phyloP scores from a whole-genome alignment of 805 yeast species.

The Yarrowia keelungensis region DNA sequence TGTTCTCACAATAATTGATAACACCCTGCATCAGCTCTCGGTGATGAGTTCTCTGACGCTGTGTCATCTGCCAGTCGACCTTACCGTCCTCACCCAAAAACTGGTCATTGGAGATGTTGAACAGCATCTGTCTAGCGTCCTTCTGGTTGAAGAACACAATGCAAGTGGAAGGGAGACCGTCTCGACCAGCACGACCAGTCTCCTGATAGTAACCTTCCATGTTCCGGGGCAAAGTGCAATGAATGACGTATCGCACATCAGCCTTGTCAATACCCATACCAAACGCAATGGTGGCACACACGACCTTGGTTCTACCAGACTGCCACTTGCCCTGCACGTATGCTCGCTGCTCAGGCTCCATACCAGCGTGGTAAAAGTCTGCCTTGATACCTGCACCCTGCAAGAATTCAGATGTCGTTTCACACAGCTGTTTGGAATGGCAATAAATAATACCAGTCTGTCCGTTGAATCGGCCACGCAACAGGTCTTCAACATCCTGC shows the following conservation, averaged over 20 bases:
- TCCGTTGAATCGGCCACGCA: slow-evolving; percentile 58
- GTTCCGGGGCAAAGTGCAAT: slow-evolving; percentile 84
- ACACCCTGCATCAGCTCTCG: slow-evolving; percentile 79
- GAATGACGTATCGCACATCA: slow-evolving; percentile 91
- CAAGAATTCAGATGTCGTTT: slow-evolving; percentile 72
- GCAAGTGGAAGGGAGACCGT: slow-evolving; percentile 83
- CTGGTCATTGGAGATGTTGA: slow-evolving; percentile 80
- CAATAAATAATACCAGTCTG: slow-evolving; percentile 92
- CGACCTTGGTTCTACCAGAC: slow-evolving; percentile 67
- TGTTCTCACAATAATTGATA: slow-evolving; percentile 88
- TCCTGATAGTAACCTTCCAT: slow-evolving; percentile 97
- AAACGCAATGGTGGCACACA: slow-evolving; percentile 97
- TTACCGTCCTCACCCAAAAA: slow-evolving; percentile 14
- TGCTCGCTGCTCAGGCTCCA: slow-evolving; percentile 76
- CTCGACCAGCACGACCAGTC: slow-evolving; percentile 98
- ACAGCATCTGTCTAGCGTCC: slow-evolving; percentile 79
- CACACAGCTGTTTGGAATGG: slow-evolving; percentile 88
- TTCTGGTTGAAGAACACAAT: slow-evolving; percentile 78
- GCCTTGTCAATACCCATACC: slow-evolving; percentile 99
- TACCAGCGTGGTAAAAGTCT: slow-evolving; percentile 92
- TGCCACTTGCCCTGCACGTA: slow-evolving; percentile 87
- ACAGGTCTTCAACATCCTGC: slow-evolving; percentile 65
- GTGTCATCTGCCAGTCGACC: slow-evolving; percentile 52
- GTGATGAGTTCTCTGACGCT: slow-evolving; percentile 75
- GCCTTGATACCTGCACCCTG: slow-evolving; percentile 66